Evolutionary conservation across 2,329 filamentous ascomycete species (phyloP), one percentile per base, ranked within the genome.

Genomic region (Cadophora sp.): DNA sequence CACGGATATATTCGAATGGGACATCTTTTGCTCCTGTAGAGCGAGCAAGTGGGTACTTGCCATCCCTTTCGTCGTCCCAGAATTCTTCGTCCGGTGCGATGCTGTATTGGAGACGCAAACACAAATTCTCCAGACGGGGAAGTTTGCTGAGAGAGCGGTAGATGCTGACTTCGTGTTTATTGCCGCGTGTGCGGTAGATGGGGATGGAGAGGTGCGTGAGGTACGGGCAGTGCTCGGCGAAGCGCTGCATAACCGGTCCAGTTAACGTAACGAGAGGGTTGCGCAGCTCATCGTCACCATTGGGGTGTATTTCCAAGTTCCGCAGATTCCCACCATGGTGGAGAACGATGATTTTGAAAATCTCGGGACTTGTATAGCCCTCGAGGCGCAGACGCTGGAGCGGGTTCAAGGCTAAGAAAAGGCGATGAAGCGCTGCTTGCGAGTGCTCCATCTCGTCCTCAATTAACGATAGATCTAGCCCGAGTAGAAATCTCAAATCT

Each of bases 281-380:
- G 4, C 53, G 30, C 7, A n/a, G 9, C 2, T 58, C 30, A 6
- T 39, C 30, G 16, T 58, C 53, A 16, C 30, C 2, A n/a, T 39
- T 1, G 30, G 30, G 53, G 8, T 36, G 9, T 13, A 58, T 9
- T 24, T 9, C 11, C 6, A 58, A 20, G 11, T 8, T 13, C 5
- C 53, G 53, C 3, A 58, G 53, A 39, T 39, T 39, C 27, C 20
- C 20, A 20, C 53, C 30, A 13, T 58, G 53, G 6, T 9, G 27
- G 5, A 33, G 30, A 3, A 58, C 20, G 30, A 58, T n/a, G 27
- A 58, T 41, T 2, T 39, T 14, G 20, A 58, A 58, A 9, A 2
- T 41, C 30, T 36, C 6, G 53, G 53, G 53, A 58, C 53, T 58
- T 5, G 39, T 24, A 16, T 58, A 58, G 30, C 53, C 53, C 13